Evolutionary conservation across 2,329 filamentous ascomycete species (phyloP).

Genomic region (Penicillium sp.): DNA sequence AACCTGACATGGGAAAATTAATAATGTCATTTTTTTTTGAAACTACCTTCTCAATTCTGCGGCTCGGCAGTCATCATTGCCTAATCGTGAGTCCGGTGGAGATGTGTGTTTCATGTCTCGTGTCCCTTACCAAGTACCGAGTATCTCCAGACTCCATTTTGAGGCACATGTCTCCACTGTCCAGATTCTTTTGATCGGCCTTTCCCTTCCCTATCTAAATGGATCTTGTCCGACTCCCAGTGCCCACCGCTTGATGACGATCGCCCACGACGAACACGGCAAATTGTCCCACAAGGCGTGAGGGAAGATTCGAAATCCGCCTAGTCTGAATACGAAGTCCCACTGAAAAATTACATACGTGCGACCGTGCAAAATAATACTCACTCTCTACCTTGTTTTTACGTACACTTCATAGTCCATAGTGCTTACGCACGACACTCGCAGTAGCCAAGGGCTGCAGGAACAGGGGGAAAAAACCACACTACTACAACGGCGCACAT

Average conservation of each 20-base stretch:
- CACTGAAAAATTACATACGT: background rate
- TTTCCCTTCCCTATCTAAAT: background rate
- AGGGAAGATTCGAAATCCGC: background rate
- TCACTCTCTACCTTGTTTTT: background rate
- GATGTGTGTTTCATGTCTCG: background rate
- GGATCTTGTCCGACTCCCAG: background rate
- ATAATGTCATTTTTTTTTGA: background rate
- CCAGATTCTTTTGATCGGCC: background rate
- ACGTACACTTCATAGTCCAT: background rate
- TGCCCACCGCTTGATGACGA: background rate
- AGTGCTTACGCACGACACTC: background rate
- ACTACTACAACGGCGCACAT: background rate
- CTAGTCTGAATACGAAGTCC: background rate
- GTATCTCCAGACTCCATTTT: background rate
- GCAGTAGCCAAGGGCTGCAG: background rate
- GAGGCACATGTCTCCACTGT: background rate
- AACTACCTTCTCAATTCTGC: background rate
- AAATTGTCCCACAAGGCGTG: background rate
- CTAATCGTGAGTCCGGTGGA: background rate
- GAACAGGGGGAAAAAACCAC: background rate
- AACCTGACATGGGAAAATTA: conserved; percentile 3
- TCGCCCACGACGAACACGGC: conserved; percentile 3
- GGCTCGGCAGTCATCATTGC: background rate
- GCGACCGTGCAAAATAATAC: background rate
- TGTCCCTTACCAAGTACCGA: background rate